Conservation (phyloP, 2,329 filamentous ascomycete genomes). For the Beauveria bassiana region DNA sequence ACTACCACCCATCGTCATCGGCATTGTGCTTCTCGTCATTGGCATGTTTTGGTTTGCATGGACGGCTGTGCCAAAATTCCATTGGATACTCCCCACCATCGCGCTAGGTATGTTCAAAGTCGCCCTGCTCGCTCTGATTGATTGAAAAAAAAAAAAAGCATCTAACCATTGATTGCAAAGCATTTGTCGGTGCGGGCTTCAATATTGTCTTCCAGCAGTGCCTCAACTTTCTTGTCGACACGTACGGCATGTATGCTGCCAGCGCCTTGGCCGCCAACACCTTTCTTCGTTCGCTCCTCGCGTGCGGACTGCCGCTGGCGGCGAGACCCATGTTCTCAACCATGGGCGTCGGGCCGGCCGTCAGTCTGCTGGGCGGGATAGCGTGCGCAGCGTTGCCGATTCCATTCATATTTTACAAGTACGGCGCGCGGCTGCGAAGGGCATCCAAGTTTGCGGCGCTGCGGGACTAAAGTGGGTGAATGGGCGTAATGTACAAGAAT, state of each 20-base stretch:
- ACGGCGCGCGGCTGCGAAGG: conserved; percentile 34
- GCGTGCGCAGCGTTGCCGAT: conserved; percentile 40
- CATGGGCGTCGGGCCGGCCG: conserved; percentile 54
- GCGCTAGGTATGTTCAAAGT: neutral
- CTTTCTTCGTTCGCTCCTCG: conserved; percentile 38
- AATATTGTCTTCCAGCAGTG: conserved; percentile 43
- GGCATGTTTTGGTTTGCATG: conserved; percentile 58
- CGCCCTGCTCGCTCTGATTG: conserved; percentile 9
- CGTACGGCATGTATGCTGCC: conserved; percentile 51
- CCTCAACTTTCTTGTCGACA: conserved; percentile 47
- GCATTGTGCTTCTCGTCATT: conserved; percentile 43
- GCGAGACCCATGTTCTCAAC: conserved; percentile 51
- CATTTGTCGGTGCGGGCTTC: conserved; percentile 27
- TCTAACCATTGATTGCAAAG: conserved; percentile 32
- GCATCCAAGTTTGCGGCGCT: conserved; percentile 32
- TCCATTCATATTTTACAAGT: conserved; percentile 51
- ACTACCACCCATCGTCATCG: conserved; percentile 51
- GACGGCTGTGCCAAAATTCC: conserved; percentile 40
- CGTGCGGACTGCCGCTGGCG: conserved; percentile 53
- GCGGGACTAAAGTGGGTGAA: neutral
- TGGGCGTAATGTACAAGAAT: neutral
- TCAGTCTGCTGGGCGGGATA: conserved; percentile 39
- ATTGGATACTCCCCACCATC: conserved; percentile 10
- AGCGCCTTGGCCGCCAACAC: conserved; percentile 58
- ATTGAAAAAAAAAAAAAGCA: conserved; percentile 22